Evolutionary conservation across 169 alveolate species (phyloP).

Genomic region (Cystoisospora suis): DNA sequence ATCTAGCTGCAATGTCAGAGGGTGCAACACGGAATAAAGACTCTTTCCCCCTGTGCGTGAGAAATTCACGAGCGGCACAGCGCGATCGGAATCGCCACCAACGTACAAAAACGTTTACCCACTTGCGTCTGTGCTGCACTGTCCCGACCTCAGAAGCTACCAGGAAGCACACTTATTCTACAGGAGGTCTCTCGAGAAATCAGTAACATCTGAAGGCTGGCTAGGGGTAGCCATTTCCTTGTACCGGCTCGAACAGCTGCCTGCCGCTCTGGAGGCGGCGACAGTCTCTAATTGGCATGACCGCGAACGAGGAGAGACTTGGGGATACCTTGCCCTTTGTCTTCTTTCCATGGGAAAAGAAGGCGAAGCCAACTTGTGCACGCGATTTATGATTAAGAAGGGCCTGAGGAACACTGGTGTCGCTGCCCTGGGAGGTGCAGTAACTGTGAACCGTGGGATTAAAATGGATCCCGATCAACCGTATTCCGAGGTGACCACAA

Average conservation of each 20-base stretch:
- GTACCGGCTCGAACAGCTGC: background rate
- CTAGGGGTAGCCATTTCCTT: constrained; percentile 5
- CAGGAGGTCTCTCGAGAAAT: background rate
- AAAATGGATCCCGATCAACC: background rate
- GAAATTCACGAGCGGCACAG: no score
- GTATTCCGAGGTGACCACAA: background rate
- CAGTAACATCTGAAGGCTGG: background rate
- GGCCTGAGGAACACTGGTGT: background rate
- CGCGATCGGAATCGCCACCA: no score
- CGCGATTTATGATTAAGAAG: constrained; percentile 5
- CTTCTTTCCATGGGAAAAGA: background rate
- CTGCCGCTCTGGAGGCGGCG: background rate
- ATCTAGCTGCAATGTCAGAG: no score
- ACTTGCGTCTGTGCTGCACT: no score
- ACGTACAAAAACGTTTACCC: no score
- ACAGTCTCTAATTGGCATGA: background rate
- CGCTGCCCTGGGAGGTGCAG: background rate
- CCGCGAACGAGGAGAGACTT: constrained; percentile 14
- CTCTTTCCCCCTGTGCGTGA: no score
- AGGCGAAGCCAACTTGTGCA: constrained; percentile 6
- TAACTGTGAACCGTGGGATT: background rate
- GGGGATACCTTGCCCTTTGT: constrained; percentile 26
- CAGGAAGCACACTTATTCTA: background rate
- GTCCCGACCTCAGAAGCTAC: background rate
- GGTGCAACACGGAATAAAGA: no score